Base-by-base conservation (phyloP, 2,329 filamentous ascomycete genomes). In the Ambrosiella xylebori region DNA sequence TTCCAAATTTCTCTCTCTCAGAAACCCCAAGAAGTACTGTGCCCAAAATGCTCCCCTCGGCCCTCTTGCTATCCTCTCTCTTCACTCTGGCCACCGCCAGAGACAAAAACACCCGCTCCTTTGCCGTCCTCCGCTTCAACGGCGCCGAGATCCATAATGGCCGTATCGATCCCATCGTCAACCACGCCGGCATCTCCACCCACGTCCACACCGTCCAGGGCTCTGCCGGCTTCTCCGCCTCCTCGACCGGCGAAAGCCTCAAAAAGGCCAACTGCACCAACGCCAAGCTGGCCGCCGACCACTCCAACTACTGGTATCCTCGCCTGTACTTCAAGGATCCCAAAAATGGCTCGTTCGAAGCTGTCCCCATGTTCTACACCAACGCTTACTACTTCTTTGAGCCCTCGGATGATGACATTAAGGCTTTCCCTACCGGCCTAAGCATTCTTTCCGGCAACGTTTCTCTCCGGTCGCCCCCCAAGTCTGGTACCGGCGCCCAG, bases 221-320 rank as follows among this genome's bases (percentile, higher is more conserved):
- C 49, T 85, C 82, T 59, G 85, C 80, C 68, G 81, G 73, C 63
- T 89, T 89, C 65, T 73, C 76, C 62, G 71, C 80, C 63, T 74
- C 69, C 57, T 81, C 84, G 66, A 80, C 75, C 47, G 85, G 81
- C 64, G 73, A 79, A 59, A 73, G 77, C 51, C 74, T 86, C 35
- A 61, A 73, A 61, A 67, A 74, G 58, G 86, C 84, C 38, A 75
- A 77, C 35, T 91, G 86, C 74, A 85, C 81, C 54, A 86, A 82
- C 39, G 84, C 86, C 67, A 75, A 76, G 61, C 74, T 86, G 66
- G 80, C 76, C 64, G 79, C 78, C 57, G 85, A 89, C 70, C 74
- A 80, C 66, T 85, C 79, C 64, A 84, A 84, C 69, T 90, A 91
- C 73, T 90, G 86, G 86, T 81, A 82, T 58, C 85, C 86, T 1